Conservation (phyloP, 495 filamentous ascomycete genomes). For the Terfezia claveryi region DNA sequence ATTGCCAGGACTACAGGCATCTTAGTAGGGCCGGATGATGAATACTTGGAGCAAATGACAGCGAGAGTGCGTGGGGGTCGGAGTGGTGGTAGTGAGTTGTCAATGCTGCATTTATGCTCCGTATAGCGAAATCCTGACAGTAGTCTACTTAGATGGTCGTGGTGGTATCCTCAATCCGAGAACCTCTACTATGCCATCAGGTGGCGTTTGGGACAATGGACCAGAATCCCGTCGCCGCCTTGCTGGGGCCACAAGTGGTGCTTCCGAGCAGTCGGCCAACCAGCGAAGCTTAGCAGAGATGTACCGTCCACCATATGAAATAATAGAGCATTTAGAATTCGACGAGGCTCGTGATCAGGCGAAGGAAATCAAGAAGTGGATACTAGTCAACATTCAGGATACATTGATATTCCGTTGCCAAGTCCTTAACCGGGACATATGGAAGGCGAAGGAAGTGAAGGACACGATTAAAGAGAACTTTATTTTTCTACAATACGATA, state of each 20-base stretch:
- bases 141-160: conserved; percentile 8
- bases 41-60: conserved; percentile 21
- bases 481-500: conserved; percentile 78
- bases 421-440: conserved; percentile 75
- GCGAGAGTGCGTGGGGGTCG: background rate
- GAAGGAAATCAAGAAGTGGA: conserved; percentile 72
- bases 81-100: conserved; percentile 7
- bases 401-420: conserved; percentile 81
- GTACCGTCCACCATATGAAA: conserved; percentile 71
- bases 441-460: conserved; percentile 61
- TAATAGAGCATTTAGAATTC: conserved; percentile 55
- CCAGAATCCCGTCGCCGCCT: conserved; percentile 29
- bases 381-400: conserved; percentile 89
- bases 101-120: background rate
- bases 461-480: conserved; percentile 78
- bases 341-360: conserved; percentile 65
- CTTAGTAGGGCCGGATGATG: conserved; percentile 51
- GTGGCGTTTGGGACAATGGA: conserved; percentile 21
- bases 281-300: conserved; percentile 61
- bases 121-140: background rate
- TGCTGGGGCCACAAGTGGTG: conserved; percentile 44
- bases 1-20: conserved; percentile 84
- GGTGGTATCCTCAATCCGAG: conserved; percentile 74
- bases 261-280: conserved; percentile 48
- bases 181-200: conserved; percentile 48